Conservation (phyloP, 306 rosid species). For the Macrotyloma uniflorum region DNA sequence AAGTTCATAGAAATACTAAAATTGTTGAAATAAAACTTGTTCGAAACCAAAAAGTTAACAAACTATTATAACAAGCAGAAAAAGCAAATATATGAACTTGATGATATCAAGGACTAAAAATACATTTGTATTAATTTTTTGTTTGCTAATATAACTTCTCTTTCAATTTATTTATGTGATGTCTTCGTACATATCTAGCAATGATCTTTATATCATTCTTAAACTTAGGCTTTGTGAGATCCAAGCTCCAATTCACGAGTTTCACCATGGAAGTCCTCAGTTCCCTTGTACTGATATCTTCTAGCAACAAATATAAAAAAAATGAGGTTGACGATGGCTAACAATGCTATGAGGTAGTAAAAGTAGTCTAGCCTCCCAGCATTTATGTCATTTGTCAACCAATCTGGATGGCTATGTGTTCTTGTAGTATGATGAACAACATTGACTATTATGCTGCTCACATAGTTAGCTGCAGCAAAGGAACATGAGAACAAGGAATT, state of each 20-base stretch:
- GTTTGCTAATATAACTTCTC: not conserved
- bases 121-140: no score
- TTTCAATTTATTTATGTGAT: not conserved
- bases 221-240: not conserved
- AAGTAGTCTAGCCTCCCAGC: slow-evolving; percentile 69
- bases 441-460: slow-evolving; percentile 42
- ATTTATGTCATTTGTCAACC: slow-evolving; percentile 68
- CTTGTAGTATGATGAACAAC: slow-evolving; percentile 53
- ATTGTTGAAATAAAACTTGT: no score
- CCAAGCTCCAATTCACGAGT: slow-evolving; percentile 11
- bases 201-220: not conserved
- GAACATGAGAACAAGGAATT: slow-evolving; percentile 58
- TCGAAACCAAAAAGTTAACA: no score
- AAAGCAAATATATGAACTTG: no score
- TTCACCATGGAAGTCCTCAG: not conserved
- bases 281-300: slow-evolving; percentile 56
- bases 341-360: slow-evolving; percentile 59
- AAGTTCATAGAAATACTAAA: no score
- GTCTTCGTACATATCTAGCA: not conserved
- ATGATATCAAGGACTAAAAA: no score
- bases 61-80: no score
- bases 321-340: slow-evolving; percentile 46
- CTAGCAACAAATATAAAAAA: slow-evolving; percentile 50
- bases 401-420: slow-evolving; percentile 45
- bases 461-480: slow-evolving; percentile 51